These are phyloP conservation scores for Ilex paraguariensis DNA, from an alignment of 305 asterid species.

Conservation along the genomic window DNA sequence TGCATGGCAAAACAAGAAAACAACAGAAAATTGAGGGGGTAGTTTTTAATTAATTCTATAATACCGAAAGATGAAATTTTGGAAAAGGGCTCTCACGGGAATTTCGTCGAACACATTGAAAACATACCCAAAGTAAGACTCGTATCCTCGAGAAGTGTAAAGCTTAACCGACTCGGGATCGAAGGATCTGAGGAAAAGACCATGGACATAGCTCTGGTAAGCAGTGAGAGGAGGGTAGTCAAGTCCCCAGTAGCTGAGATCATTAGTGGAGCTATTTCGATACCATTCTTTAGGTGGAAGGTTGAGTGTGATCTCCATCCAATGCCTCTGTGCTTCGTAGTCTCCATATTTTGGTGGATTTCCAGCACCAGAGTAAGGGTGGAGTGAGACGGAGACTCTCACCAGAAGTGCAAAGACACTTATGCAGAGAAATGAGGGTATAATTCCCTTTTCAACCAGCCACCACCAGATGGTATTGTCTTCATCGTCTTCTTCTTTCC, in stretches of 20 bases:
- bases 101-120: conserved; percentile 5
- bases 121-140: conserved; percentile 76
- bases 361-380: conserved; percentile 86
- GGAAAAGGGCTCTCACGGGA: background rate
- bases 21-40: conserved; percentile 9
- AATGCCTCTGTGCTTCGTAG: conserved; percentile 97
- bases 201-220: conserved; percentile 86
- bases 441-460: conserved; percentile 38
- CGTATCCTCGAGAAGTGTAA: conserved; percentile 66
- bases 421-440: conserved; percentile 54
- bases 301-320: conserved; percentile 94
- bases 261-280: conserved; percentile 60
- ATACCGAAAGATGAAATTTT: conserved; percentile 1
- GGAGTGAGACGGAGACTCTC: conserved; percentile 67
- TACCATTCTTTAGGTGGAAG: conserved; percentile 85
- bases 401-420: conserved; percentile 71
- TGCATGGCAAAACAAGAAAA: conserved; percentile 40
- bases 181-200: conserved; percentile 44
- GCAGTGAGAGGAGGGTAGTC: conserved; percentile 96
- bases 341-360: conserved; percentile 89
- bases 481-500: conserved; percentile 15
- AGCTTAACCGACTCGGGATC: conserved; percentile 73
- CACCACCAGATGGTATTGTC: conserved; percentile 42
- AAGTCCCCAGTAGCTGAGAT: conserved; percentile 88
- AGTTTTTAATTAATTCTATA: background rate